Evolutionary conservation across 768 basidiomycete species (phyloP).

Genomic region (Leucosporidium creatinivorum): DNA sequence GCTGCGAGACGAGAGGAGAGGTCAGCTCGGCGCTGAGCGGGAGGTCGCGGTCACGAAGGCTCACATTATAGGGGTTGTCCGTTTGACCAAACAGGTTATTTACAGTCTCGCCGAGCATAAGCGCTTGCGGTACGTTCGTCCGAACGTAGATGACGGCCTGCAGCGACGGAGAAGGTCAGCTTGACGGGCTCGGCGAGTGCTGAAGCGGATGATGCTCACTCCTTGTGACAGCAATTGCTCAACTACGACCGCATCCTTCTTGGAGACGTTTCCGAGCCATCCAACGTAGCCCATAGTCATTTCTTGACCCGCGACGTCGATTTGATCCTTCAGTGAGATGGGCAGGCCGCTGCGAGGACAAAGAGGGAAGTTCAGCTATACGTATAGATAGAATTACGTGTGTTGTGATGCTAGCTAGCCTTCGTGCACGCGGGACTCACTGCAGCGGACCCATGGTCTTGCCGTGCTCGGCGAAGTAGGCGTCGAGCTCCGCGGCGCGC

Average conservation of each 20-base stretch:
- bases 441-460: slow-evolving; percentile 56
- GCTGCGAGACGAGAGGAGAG: background rate
- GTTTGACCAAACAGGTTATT: slow-evolving; percentile 39
- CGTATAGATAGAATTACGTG: no score
- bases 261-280: slow-evolving; percentile 52
- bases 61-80: slow-evolving; percentile 36
- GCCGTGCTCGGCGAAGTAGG: slow-evolving; percentile 55
- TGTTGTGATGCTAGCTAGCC: no score
- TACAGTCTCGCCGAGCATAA: slow-evolving; percentile 33
- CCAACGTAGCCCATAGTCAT: slow-evolving; percentile 56
- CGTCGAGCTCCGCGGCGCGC: slow-evolving; percentile 65
- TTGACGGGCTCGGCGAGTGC: no score
- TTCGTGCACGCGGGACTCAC: no score
- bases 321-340: slow-evolving; percentile 30
- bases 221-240: slow-evolving; percentile 52
- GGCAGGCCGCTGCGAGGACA: slow-evolving; percentile 1
- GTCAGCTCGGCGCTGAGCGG: no score
- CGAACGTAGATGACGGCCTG: slow-evolving; percentile 43
- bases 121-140: slow-evolving; percentile 37
- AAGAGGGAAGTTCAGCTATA: background rate
- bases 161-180: slow-evolving; percentile 53
- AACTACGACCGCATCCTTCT: slow-evolving; percentile 56
- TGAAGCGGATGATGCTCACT: no score
- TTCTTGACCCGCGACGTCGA: slow-evolving; percentile 4
- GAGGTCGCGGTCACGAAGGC: background rate